These are phyloP conservation scores for Flaveria floridana DNA, from an alignment of 140 eudicot species.

Conservation along the genomic window DNA sequence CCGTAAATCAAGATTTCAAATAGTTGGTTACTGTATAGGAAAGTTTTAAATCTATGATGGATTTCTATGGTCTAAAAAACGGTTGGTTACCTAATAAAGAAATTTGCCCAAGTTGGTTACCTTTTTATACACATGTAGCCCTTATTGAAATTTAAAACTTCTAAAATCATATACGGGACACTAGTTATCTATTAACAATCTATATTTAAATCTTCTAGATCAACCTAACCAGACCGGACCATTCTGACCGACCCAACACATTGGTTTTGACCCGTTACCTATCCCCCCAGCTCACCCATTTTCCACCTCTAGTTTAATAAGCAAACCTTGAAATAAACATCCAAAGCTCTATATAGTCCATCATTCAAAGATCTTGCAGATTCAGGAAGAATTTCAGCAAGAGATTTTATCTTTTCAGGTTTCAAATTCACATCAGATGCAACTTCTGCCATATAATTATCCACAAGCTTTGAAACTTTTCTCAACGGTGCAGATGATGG, in stretches of 20 bases:
- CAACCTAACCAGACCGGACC: constrained; percentile 14
- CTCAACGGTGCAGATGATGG: constrained; percentile 61
- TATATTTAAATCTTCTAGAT: background rate
- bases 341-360: constrained; percentile 87
- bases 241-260: background rate
- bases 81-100: background rate
- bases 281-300: background rate
- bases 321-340: constrained; percentile 79
- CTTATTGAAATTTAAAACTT: background rate
- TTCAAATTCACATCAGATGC: constrained; percentile 91
- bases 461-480: constrained; percentile 81
- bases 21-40: background rate
- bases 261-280: background rate
- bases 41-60: background rate
- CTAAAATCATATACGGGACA: background rate
- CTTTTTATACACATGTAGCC: background rate
- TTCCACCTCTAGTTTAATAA: constrained; percentile 4
- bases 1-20: background rate
- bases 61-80: constrained; percentile 1
- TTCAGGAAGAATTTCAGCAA: constrained; percentile 86
- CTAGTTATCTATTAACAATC: background rate
- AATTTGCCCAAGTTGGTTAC: background rate
- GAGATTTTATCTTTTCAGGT: constrained; percentile 64
- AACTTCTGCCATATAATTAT: constrained; percentile 81
- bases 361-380: constrained; percentile 85